Conservation (phyloP, 1,284 basidiomycete genomes). For the Vanrija sp. region DNA sequence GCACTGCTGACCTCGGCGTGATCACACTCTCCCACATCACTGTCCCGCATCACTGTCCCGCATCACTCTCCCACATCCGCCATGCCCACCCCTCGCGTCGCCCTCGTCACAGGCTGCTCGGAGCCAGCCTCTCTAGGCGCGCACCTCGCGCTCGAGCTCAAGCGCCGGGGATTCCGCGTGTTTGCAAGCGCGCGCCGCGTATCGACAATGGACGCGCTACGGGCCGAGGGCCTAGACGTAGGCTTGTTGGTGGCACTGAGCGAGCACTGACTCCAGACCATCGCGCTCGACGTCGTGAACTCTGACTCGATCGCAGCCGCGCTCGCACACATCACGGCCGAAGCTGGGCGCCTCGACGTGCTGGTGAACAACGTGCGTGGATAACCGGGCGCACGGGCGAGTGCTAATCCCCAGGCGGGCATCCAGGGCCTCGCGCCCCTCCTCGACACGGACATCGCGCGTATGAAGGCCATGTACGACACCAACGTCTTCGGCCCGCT, state of each 20-base stretch:
- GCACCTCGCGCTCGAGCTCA: slow-evolving; percentile 11
- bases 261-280: background rate
- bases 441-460: slow-evolving; percentile 3
- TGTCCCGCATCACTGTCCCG: no score
- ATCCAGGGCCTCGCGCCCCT: slow-evolving; percentile 1
- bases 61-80: no score
- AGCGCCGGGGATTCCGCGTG: slow-evolving; percentile 10
- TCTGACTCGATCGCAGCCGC: slow-evolving; percentile 7
- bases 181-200: slow-evolving; percentile 12
- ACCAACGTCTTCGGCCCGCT: slow-evolving; percentile 23
- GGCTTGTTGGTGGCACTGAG: background rate
- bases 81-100: slow-evolving; percentile 2
- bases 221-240: slow-evolving; percentile 1
- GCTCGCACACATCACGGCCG: background rate
- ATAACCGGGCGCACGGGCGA: no score
- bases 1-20: no score
- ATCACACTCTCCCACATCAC: no score
- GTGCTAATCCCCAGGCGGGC: background rate
- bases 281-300: slow-evolving; percentile 14
- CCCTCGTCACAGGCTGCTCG: slow-evolving; percentile 18
- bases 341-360: slow-evolving; percentile 13
- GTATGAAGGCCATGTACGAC: slow-evolving; percentile 16
- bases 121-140: slow-evolving; percentile 12
- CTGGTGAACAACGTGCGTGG: slow-evolving; percentile 20
- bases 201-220: slow-evolving; percentile 3